phyloP scores from a whole-genome alignment of 2,329 filamentous ascomycete species.

The Zasmidium citrigriseum region DNA sequence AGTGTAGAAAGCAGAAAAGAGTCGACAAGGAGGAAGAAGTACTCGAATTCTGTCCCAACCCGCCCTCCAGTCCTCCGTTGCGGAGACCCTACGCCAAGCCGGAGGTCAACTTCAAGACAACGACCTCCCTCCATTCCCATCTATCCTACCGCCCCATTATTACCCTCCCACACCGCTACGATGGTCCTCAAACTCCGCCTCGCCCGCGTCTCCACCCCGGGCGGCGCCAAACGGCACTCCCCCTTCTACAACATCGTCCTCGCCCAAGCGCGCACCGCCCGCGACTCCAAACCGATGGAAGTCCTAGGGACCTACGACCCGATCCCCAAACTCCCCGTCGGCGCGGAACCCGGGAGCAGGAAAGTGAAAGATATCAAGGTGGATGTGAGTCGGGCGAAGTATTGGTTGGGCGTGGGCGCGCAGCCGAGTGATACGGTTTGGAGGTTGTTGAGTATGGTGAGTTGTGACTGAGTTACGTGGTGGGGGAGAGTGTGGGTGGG shows the following conservation, averaged over 20 bases:
- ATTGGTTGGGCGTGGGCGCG: constrained; percentile 96
- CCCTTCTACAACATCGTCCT: constrained; percentile 98
- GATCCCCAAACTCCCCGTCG: constrained; percentile 57
- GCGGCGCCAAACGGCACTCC: constrained; percentile 65
- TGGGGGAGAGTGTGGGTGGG: not conserved
- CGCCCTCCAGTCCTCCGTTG: too few relatives aligned
- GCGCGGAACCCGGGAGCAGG: constrained; percentile 54
- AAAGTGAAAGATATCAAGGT: constrained; percentile 91
- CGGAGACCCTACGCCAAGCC: constrained; percentile 6
- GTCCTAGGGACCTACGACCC: constrained; percentile 74
- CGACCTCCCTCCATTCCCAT: not conserved
- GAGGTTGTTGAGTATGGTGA: constrained; percentile 80
- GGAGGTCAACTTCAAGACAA: constrained; percentile 2
- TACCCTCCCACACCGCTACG: not conserved
- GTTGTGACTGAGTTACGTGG: constrained; percentile 5
- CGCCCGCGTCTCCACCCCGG: constrained; percentile 75
- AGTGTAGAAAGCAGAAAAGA: too few relatives aligned
- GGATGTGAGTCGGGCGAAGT: constrained; percentile 77
- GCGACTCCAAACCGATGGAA: constrained; percentile 86
- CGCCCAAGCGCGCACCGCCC: constrained; percentile 83
- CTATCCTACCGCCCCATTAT: too few relatives aligned
- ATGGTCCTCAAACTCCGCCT: constrained; percentile 94
- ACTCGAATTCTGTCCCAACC: too few relatives aligned
- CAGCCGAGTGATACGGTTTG: constrained; percentile 90
- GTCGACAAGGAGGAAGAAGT: too few relatives aligned